Base-by-base conservation (phyloP, 2,329 filamentous ascomycete species). In the Chaetomium sp. region DNA sequence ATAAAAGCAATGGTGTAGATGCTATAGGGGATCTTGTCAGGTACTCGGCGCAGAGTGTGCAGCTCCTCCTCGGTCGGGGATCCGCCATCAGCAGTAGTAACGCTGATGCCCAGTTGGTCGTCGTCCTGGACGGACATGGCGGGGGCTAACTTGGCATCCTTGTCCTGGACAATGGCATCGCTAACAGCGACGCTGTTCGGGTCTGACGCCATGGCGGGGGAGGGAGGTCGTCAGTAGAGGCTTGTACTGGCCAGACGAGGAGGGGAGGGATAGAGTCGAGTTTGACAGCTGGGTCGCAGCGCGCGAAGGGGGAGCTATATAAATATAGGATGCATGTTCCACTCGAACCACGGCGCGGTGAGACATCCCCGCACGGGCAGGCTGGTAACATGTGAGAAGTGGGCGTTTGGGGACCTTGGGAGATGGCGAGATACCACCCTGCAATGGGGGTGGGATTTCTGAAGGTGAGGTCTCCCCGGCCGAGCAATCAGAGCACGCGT, bases 1-100 rank as follows among this genome's bases (percentile, higher is more conserved):
- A 90, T 81, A 64, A 90, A 86, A 1, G 85, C 87, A 66, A 91
- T 83, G 33, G 84, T 87, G 72, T 85, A 89, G 10, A 86, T 78
- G 42, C 80, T 82, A 77, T 82, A 81, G 1, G 86, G 86, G 27
- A 91, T 83, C 70, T 80, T 80, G 69, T 83, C 84, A 10, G 84
- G 76, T 0, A 87, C 80, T 67, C 84, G 83, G 31, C 80, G 80
- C 19, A 88, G 77, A 1, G 81, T 83, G 10, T 67, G 70, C 56
- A 86, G 67, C 50, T 88, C 84, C 67, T 84, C 81, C n/a, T 78
- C 76, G 3, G 82, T 83, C 4, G 82, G 82, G 8, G 13, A 9
- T 8, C 57, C 54, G 57, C 63, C 65, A 23, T 70, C 66, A 57
- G 59, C 54, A 2, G 38, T 58, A 21, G n/a, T 16, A 25, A 31